Evolutionary conservation across 129 eudicot genomes (phyloP), one percentile per base, ranked within the genome.

Genomic region (Pittosporum tobira): DNA sequence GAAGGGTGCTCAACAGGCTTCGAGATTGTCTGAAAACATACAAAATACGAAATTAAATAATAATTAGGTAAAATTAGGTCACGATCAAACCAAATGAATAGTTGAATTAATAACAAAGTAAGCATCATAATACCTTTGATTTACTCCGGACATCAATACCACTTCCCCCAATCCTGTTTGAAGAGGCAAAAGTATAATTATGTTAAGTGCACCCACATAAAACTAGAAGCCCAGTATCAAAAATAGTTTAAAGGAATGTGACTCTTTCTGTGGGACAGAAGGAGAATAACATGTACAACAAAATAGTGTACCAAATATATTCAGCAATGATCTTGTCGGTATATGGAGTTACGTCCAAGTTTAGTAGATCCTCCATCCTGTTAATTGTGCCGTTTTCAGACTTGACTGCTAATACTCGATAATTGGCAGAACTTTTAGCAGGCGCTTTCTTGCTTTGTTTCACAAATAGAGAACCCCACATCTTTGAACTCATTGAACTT

Each of bases 131-230:
- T 80, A 90, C 98, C 98, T 85, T 86, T 37, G 98, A 87, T 79
- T 91, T 91, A 73, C 98, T 91, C 25, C 98, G 95, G 28, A 91
- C 73, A 48, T 91, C 98, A 56, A 81, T 66, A 53, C 98, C 98
- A 48, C 90, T 59, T 61, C 98, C 98, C 73, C 98, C 98, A 58
- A 91, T 83, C 98, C 97, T 90, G 81, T 73, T 63, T 70, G 47
- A 65, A 57, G 57, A 67, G 36, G 40, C 44, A 66, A 21, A 18
- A 42, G 37, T 34, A 55, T 4, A 31, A 62, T 27, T n/a, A 55
- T 49, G 24, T 16, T 54, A 71, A 63, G 47, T 21, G 11, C 30
- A 37, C 52, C 52, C 51, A 36, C 16, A 54, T 37, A 31, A 11
- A 56, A 28, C 22, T 22, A 45, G 49, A 73, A 68, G 36, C 61